phyloP scores from a whole-genome alignment of 1,284 basidiomycete genomes.

The Flammula alnicola region DNA sequence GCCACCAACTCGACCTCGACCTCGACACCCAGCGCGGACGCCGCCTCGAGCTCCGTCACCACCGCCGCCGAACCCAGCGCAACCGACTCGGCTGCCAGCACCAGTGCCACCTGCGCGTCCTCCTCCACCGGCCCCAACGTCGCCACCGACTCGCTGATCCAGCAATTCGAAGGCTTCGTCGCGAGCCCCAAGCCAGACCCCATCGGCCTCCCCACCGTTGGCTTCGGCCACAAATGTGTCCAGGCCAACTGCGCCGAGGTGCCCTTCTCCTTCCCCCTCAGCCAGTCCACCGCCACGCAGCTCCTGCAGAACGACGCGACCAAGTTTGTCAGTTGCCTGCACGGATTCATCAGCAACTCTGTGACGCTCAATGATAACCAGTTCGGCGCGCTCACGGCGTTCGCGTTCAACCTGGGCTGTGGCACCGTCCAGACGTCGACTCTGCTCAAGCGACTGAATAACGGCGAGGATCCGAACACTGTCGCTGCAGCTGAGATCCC shows the following conservation, averaged over 20 bases:
- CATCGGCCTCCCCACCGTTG: slow-evolving; percentile 35
- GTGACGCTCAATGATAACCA: slow-evolving; percentile 41
- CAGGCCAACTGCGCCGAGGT: slow-evolving; percentile 25
- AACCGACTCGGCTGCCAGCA: slow-evolving; percentile 21
- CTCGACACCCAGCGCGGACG: slow-evolving; percentile 10
- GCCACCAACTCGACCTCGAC: slow-evolving; percentile 14
- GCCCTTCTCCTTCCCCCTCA: slow-evolving; percentile 17
- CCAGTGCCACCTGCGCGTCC: slow-evolving; percentile 28
- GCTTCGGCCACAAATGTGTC: slow-evolving; percentile 36
- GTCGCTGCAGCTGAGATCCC: slow-evolving; percentile 38
- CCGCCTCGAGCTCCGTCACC: slow-evolving; percentile 17
- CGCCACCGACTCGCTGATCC: slow-evolving; percentile 35
- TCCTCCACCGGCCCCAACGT: slow-evolving; percentile 32
- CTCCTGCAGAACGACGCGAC: slow-evolving; percentile 29
- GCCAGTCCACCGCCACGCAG: slow-evolving; percentile 13
- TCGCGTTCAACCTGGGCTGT: slow-evolving; percentile 40
- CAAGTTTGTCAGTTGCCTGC: slow-evolving; percentile 35
- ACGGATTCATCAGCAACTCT: slow-evolving; percentile 29
- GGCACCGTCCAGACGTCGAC: slow-evolving; percentile 33
- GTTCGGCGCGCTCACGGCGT: slow-evolving; percentile 37
- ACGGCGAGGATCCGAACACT: slow-evolving; percentile 37
- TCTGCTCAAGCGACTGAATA: slow-evolving; percentile 35
- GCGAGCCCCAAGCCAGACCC: slow-evolving; percentile 34
- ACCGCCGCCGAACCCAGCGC: slow-evolving; percentile 8
- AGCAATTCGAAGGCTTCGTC: slow-evolving; percentile 38